Base-by-base conservation (phyloP, 495 filamentous ascomycete genomes). In the Aspergillus funiculosus region DNA sequence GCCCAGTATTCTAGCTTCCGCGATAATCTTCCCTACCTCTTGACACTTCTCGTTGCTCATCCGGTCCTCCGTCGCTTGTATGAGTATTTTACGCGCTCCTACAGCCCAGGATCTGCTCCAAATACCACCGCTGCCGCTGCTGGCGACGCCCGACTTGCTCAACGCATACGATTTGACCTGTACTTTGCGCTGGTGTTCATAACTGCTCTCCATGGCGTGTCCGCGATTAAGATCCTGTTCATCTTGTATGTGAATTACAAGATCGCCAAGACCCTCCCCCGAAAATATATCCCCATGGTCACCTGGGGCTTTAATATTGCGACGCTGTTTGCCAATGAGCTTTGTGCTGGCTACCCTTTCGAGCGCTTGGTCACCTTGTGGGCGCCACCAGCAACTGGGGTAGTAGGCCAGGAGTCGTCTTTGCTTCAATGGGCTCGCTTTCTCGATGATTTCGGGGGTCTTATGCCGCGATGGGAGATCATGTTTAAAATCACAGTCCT, bases 401-500 rank as follows among this genome's bases (percentile, higher is more conserved):
- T 48, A n/a, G n/a, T n/a, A 3, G 47, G 46, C 4, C 54, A 69
- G 15, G 64, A 67, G 34, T 57, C 66, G 0, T 49, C 73, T 1
- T 51, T 79, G 37, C 56, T 79, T 1, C 64, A 67, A 37, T 83
- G 81, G 73, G 88, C 78, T 4, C 60, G 66, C 18, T 80, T 74
- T 66, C 61, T 95, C 6, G 90, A 96, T 63, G 69, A 68, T 29
- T 79, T 85, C 51, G 83, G 89, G 9, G 92, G 92, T 5, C 63
- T 99, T 15, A 80, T 89, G 57, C 72, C 84, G 2, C 76, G 90
- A 48, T 99, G 92, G 92, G 87, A 95, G 61, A 80, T 99, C 25
- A 76, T 92, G 9, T 99, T 99, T 76, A 99, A 97, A 54, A 79
- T 99, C 48, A 96, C 92, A n/a, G 77, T 95, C 5, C 69, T 99